Base-by-base conservation (phyloP, 768 basidiomycete genomes). In the Podaxis carcinomalis region DNA sequence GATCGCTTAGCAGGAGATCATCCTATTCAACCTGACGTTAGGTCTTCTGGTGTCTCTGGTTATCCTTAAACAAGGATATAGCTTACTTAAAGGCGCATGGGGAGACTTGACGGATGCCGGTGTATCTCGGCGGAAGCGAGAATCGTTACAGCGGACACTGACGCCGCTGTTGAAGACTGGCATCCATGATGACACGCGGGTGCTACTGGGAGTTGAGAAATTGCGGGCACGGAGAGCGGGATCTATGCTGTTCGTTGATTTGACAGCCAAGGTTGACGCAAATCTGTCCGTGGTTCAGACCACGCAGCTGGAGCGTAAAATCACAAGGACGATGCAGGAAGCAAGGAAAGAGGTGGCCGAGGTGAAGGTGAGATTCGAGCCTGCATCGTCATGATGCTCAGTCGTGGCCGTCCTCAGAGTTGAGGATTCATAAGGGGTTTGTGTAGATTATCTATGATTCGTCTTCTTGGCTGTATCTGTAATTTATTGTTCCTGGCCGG, bases 1-100 rank as follows among this genome's bases (percentile, higher is more conserved):
- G 65, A 35, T 53, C 59, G 57, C 28, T 56, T 65, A 28, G 44
- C 16, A 11, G 35, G 21, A 50, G 59, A 19, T 19, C 49, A 0
- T 16, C 39, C 52, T 27, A 49, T 58, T 27, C 16, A 23, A 19
- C 46, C 58, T 28, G 32, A 16, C 59, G 11, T 4, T 59, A 93
- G 92, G 93, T 25, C 73, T 97, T 19, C 67, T 95, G 52, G 93
- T 96, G n/a, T 94, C 93, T n/a, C 70, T 90, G 58, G 85, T 96
- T 56, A 95, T 98, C 70, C 75, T 96, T 3, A 81, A 79, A 63
- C 93, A 97, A 70, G 91, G 94, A 19, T 73, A 87, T 53, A 74
- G 73, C 4, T 75, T 97, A 27, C 77, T 93, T 47, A 69, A 77
- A 39, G 85, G 85, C 14, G 90, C 93, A 1, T 83, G 91, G 76